Conservation (phyloP, 2,329 filamentous ascomycete species). For the Penicillium sp. region DNA sequence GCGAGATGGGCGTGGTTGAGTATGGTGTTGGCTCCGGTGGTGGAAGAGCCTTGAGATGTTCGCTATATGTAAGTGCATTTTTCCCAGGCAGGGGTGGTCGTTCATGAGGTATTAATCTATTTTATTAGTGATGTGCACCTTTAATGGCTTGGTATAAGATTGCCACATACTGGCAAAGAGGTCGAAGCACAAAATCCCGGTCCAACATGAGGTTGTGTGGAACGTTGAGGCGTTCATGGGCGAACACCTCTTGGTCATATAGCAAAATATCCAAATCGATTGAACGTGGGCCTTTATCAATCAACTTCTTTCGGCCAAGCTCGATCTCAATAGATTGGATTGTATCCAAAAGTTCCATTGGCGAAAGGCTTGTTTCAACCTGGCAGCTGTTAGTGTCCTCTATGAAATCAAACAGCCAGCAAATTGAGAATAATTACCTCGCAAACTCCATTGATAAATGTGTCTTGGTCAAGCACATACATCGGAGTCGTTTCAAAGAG, state of each 20-base stretch:
- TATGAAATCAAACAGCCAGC: neutral
- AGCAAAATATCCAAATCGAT: constrained; percentile 93
- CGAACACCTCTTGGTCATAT: constrained; percentile 68
- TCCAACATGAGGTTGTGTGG: constrained; percentile 86
- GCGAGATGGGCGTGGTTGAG: constrained; percentile 41
- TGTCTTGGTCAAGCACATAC: constrained; percentile 88
- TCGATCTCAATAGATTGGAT: constrained; percentile 81
- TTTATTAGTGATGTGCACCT: neutral
- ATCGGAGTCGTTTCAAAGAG: constrained; percentile 96
- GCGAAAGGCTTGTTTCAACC: constrained; percentile 77
- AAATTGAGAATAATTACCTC: constrained; percentile 62
- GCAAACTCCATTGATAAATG: constrained; percentile 89
- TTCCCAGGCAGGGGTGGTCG: constrained; percentile 31
- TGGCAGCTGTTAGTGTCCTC: constrained; percentile 37
- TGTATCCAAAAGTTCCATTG: constrained; percentile 73
- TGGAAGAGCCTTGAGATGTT: constrained; percentile 36
- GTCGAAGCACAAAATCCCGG: constrained; percentile 88
- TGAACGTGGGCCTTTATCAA: constrained; percentile 92
- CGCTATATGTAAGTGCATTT: constrained; percentile 31
- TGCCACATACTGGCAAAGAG: constrained; percentile 60
- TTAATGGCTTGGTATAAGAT: neutral
- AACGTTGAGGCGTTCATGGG: constrained; percentile 73
- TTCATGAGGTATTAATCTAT: constrained; percentile 45
- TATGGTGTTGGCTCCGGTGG: constrained; percentile 37
- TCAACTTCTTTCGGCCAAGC: constrained; percentile 76